These are phyloP conservation scores for Allium cepa DNA, from an alignment of 106 monocot species.

Conservation along the genomic window DNA sequence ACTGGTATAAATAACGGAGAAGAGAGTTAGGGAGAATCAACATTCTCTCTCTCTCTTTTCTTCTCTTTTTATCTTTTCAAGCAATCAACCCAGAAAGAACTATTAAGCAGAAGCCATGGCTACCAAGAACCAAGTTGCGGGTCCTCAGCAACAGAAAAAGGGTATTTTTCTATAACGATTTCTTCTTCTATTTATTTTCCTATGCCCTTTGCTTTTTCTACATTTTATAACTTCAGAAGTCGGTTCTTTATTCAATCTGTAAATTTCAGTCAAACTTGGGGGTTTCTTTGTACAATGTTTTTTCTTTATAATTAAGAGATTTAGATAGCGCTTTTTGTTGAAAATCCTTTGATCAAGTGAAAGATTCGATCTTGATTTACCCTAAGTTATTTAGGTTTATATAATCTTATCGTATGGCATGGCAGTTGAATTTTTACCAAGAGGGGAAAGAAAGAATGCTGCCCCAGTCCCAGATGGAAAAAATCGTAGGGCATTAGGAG, in stretches of 20 bases:
- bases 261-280: background rate
- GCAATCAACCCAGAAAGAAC: too few species aligned
- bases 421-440: background rate
- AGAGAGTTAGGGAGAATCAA: too few species aligned
- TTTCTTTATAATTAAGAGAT: background rate
- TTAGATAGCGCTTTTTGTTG: background rate
- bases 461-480: constrained; percentile 8
- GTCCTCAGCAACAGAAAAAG: background rate
- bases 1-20: too few species aligned
- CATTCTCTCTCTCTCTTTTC: too few species aligned
- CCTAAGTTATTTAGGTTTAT: too few species aligned
- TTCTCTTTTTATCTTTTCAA: too few species aligned
- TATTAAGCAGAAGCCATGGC: constrained; percentile 1
- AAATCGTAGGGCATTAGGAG: constrained; percentile 17
- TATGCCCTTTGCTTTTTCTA: background rate
- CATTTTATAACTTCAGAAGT: background rate
- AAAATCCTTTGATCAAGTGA: background rate
- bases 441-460: constrained; percentile 9
- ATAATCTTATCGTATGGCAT: too few species aligned
- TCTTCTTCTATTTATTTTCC: background rate
- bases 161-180: background rate
- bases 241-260: background rate
- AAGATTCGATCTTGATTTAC: too few species aligned
- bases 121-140: constrained; percentile 2
- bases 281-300: background rate